Evolutionary conservation across 148 eudicot species (phyloP), one percentile per base, ranked within the genome.

Genomic region (Simmondsia chinensis): DNA sequence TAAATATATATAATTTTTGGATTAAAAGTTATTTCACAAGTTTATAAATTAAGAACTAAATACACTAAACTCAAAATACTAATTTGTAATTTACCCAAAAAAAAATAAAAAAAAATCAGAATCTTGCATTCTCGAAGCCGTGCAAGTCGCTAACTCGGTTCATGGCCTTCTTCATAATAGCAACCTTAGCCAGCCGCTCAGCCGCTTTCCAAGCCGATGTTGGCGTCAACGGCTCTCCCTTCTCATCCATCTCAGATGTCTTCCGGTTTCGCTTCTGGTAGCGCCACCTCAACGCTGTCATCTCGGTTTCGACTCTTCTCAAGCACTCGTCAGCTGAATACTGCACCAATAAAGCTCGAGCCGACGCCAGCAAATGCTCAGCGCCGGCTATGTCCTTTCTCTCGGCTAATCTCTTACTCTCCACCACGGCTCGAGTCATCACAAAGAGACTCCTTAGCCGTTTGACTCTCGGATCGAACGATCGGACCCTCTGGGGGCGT

Each of bases 171-270:
- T 84, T 76, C 93, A 84, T 81, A 1, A 78, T 64, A 0, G 97
- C 97, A n/a, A 89, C 80, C 26, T 89, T 89, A 50, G 97, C 97
- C 32, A 89, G 81, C 48, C 82, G 69, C 66, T 86, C 95, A 19
- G 95, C 95, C 19, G 94, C 99, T 56, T 76, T 71, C 99, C 95
- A 91, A 53, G 95, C 99, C 64, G 99, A 91, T 0, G 86, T 85
- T 9, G 99, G 95, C 45, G 95, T 86, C 6, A 84, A 45, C 61
- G 76, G 76, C 68, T 89, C 87, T 0, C 74, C 83, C 25, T 89
- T 88, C 20, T 77, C 94, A 18, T 87, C 89, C 10, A 50, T 57
- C 6, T 35, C 39, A 12, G 63, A 69, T 53, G 43, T 41, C 37
- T 26, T 46, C 61, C 11, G 7, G 27, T 46, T 66, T 69, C 13